Percentiles rank a stretch among this genome's conserved stretches.
Conservation (phyloP, 2,329 filamentous ascomycete species). For the Bisporella sp. region DNA sequence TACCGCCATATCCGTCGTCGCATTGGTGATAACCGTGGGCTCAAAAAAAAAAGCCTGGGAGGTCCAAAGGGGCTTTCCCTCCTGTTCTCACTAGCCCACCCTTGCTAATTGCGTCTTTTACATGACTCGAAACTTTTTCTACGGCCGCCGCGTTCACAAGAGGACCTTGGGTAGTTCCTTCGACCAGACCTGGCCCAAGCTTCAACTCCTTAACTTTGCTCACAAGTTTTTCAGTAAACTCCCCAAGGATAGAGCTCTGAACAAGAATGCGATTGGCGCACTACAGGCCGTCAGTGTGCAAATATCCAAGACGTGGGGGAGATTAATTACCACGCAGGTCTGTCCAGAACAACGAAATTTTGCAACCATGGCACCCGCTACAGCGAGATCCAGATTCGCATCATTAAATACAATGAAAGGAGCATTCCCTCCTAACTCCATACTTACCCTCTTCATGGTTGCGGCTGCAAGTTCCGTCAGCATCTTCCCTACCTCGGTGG, state of each 20-base stretch:
- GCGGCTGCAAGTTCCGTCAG: constrained; percentile 31
- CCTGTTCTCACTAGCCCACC: constrained; percentile 67
- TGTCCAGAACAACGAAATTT: constrained; percentile 92
- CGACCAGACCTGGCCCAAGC: constrained; percentile 64
- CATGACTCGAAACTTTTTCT: constrained; percentile 68
- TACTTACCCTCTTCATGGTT: constrained; percentile 33
- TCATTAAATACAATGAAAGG: constrained; percentile 96
- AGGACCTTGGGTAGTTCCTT: constrained; percentile 66
- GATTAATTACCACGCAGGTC: constrained; percentile 58
- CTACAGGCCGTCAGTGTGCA: not conserved
- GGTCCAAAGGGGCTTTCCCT: constrained; percentile 64
- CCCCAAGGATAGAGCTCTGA: constrained; percentile 67
- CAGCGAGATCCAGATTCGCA: constrained; percentile 75
- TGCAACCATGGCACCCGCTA: constrained; percentile 70
- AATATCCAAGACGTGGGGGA: not conserved
- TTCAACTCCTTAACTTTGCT: constrained; percentile 64
- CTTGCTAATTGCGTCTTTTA: constrained; percentile 69
- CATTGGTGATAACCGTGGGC: constrained; percentile 77
- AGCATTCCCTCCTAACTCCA: constrained; percentile 75
- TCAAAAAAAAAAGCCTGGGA: constrained; percentile 68
- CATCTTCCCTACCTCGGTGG: constrained; percentile 30
- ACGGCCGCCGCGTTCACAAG: constrained; percentile 77
- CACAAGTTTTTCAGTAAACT: constrained; percentile 59
- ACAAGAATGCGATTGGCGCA: constrained; percentile 74
- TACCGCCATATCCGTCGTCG: constrained; percentile 76